Base-by-base conservation (phyloP, 768 basidiomycete species). In the Tylopilus balloui region DNA sequence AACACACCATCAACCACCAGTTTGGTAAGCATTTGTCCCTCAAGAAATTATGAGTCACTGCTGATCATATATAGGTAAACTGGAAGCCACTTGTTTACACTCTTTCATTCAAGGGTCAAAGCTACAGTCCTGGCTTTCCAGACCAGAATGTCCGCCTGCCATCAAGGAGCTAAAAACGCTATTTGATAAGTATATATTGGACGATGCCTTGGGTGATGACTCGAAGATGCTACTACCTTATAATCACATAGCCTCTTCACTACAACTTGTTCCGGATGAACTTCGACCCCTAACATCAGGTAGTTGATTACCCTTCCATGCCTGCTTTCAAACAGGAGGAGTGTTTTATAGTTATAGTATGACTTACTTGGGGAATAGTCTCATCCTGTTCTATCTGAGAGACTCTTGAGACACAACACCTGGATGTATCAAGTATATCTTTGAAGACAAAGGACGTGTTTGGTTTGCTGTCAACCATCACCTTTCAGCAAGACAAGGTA, bases 151-250 rank as follows among this genome's bases (percentile, higher is more conserved):
- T 24, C 38, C 37, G 12, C 38, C 28, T 1, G 20, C 39, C 10
- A 44, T 52, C 21, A 32, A 32, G 37, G 46, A 43, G 29, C 47
- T 36, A 14, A 23, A 39, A 28, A 9, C 6, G 27, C 46, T 52
- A 3, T 48, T 52, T 37, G 0, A 12, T 2, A 43, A 4, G 67
- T 58, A 51, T 47, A 45, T 19, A 17, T 32, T 8, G 7, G 8
- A 12, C 28, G 8, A 29, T 8, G 2, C 37, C 13, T 4, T 13
- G 13, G 31, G 11, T 7, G 21, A 32, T 8, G 12, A n/a, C 11
- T 23, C 15, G 14, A 10, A 5, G 6, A 32, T 23, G 23, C 24
- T 15, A 12, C 7, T 12, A 29, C 8, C 28, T 12, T 6, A 29
- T 29, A 11, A 29, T 12, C 12, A 29, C 8, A 3, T 12, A 12